Conservation (phyloP, 176 grass and related monocot genomes). For the Alloteropsis semialata region DNA sequence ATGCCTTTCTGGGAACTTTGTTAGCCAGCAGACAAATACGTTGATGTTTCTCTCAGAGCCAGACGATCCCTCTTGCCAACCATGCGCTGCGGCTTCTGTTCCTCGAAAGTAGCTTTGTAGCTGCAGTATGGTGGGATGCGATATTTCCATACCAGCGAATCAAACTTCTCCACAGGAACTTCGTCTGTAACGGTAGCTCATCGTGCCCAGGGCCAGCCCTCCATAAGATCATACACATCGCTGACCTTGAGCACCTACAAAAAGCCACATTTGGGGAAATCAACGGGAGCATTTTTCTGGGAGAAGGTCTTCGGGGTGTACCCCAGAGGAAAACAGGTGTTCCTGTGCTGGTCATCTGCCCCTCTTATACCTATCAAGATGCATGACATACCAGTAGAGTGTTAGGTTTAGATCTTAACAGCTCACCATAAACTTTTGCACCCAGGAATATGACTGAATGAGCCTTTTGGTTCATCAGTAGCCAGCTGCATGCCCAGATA, state of each 20-base stretch:
- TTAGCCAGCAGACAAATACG: neutral
- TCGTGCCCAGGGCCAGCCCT: neutral
- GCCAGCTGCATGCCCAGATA: slow-evolving; percentile 36
- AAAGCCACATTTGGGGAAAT: neutral
- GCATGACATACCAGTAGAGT: neutral
- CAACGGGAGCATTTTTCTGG: neutral
- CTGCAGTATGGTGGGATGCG: slow-evolving; percentile 5
- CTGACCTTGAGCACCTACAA: neutral
- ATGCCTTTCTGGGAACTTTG: neutral
- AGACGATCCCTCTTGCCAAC: slow-evolving; percentile 16
- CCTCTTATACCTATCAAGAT: slow-evolving; percentile 10
- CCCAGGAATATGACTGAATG: slow-evolving; percentile 29
- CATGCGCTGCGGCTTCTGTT: neutral
- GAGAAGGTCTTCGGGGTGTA: slow-evolving; percentile 21
- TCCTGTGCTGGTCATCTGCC: neutral
- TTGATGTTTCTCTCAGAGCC: neutral
- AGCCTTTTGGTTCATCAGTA: slow-evolving; percentile 7
- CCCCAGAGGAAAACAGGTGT: neutral
- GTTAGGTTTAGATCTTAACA: slow-evolving; percentile 26
- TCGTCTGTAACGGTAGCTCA: neutral
- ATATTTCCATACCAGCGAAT: slow-evolving; percentile 15
- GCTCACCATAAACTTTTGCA: slow-evolving; percentile 36
- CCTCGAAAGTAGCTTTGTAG: slow-evolving; percentile 14
- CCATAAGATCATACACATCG: slow-evolving; percentile 29
- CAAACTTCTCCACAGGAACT: slow-evolving; percentile 4